These are phyloP conservation scores for Pseudogymnoascus sp. DNA, from an alignment of 2,329 filamentous ascomycete species.

Conservation along the genomic window DNA sequence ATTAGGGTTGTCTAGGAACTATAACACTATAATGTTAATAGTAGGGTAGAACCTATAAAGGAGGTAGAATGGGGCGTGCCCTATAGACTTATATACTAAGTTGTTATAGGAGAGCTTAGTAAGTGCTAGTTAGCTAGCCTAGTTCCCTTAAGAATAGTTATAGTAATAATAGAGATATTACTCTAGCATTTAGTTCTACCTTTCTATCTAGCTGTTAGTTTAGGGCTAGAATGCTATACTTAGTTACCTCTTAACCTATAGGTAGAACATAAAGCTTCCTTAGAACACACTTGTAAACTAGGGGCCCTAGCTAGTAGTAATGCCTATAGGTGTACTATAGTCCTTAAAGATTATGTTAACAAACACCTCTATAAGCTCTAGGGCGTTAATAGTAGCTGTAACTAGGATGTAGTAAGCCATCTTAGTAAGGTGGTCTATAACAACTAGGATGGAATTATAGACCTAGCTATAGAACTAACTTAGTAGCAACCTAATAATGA, in stretches of 20 bases:
- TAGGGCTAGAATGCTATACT: not conserved
- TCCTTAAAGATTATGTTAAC: not conserved
- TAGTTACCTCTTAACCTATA: not conserved
- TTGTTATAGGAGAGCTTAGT: not conserved
- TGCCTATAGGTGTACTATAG: not conserved
- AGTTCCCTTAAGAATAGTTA: not conserved
- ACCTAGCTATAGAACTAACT: not conserved
- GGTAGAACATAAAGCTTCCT: not conserved
- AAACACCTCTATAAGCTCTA: not conserved
- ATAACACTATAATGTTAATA: not conserved
- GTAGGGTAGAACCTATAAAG: not conserved
- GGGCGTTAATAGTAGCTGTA: not conserved
- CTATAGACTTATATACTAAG: not conserved
- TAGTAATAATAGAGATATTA: not conserved
- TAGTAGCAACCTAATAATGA: not conserved
- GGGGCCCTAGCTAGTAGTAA: too few relatives aligned
- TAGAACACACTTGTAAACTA: too few relatives aligned
- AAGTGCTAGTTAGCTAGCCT: not conserved
- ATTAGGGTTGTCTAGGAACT: not conserved
- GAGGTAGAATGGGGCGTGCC: not conserved
- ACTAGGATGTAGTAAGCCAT: not conserved
- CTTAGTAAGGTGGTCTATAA: not conserved
- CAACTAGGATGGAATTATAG: not conserved
- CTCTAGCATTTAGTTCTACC: not conserved
- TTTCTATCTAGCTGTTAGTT: not conserved